phyloP scores from a whole-genome alignment of 164 flowering plant genomes.

The Annona squamosa region DNA sequence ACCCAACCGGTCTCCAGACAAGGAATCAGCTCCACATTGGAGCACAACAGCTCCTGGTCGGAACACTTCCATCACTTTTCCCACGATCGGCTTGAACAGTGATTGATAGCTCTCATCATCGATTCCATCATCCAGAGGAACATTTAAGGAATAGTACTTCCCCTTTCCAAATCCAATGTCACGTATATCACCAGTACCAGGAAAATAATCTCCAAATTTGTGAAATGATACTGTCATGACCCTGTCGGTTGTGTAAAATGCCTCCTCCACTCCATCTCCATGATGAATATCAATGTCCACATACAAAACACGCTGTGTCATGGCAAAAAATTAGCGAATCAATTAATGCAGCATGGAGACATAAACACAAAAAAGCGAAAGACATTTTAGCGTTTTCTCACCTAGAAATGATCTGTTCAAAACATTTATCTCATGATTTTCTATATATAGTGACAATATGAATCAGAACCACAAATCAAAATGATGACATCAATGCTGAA shows the following conservation, averaged over 20 bases:
- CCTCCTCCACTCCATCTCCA: conserved; percentile 68
- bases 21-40: conserved; percentile 72
- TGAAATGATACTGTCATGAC: conserved; percentile 67
- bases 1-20: conserved; percentile 70
- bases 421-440: too few species aligned
- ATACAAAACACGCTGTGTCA: conserved; percentile 47
- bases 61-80: conserved; percentile 69
- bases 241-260: conserved; percentile 56
- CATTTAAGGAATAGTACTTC: conserved; percentile 50
- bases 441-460: too few species aligned
- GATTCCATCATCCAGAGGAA: conserved; percentile 53
- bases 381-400: neutral
- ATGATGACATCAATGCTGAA: too few species aligned
- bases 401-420: neutral
- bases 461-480: too few species aligned
- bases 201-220: conserved; percentile 59
- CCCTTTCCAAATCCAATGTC: conserved; percentile 44
- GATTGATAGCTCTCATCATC: conserved; percentile 53
- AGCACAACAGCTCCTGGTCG: conserved; percentile 73
- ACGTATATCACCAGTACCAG: conserved; percentile 51
- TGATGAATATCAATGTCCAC: conserved; percentile 61
- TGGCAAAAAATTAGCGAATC: neutral
- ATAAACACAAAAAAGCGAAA: neutral
- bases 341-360: neutral
- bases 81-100: conserved; percentile 53